Conservation (phyloP, 371 early-diverging fungal species). For the Haplosporangium sp. region DNA sequence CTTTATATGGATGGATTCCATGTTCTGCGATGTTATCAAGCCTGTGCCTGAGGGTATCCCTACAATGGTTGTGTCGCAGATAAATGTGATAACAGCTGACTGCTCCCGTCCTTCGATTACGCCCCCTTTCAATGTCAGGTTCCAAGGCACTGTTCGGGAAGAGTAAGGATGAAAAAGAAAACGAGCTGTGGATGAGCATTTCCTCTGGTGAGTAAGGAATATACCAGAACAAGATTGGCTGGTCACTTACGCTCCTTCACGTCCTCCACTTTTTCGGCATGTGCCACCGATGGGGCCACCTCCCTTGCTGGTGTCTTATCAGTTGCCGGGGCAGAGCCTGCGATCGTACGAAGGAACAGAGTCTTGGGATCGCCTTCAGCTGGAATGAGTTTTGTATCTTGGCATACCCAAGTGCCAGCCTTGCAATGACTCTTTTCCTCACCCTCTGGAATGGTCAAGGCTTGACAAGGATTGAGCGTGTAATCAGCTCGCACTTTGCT, state of each 20-base stretch:
- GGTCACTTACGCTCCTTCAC: constrained; percentile 35
- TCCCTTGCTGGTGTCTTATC: constrained; percentile 31
- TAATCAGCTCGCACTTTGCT: constrained; percentile 38
- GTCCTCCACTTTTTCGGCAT: constrained; percentile 21
- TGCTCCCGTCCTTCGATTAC: constrained; percentile 25
- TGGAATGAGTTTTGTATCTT: constrained; percentile 28
- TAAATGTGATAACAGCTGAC: constrained; percentile 47
- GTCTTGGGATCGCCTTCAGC: constrained; percentile 21
- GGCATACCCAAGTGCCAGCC: constrained; percentile 47
- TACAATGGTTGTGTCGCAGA: constrained; percentile 39
- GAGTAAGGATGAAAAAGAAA: background rate
- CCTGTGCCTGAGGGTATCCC: background rate
- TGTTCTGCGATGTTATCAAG: background rate
- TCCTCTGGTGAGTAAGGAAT: background rate
- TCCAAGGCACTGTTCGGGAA: constrained; percentile 41
- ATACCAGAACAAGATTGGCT: background rate
- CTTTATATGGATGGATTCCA: background rate
- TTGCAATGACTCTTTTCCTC: constrained; percentile 19
- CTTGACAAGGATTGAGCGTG: constrained; percentile 46
- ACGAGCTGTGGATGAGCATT: background rate
- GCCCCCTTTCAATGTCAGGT: constrained; percentile 48
- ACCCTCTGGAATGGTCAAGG: constrained; percentile 41
- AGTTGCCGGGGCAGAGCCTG: constrained; percentile 37
- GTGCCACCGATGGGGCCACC: constrained; percentile 25
- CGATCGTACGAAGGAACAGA: constrained; percentile 24